Evolutionary conservation across 805 yeast genomes (phyloP), one percentile per base, ranked within the genome.

Genomic region (Wickerhamiella occidentalis): DNA sequence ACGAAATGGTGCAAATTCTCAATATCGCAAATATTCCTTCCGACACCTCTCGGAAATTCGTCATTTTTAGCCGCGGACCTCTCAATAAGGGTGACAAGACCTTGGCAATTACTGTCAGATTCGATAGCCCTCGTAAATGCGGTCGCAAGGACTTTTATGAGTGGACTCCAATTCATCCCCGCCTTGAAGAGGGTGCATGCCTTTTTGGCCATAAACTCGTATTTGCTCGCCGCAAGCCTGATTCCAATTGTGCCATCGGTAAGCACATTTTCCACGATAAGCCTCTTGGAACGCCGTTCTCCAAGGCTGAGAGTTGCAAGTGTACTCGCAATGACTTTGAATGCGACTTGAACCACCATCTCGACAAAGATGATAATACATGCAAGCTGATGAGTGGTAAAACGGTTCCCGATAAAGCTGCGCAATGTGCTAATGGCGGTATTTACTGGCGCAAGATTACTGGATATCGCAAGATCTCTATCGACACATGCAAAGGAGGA

Each of bases 11-110:
- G 3, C 58, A 64, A 9, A 76, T 88, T 2, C 62, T 69, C 37
- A 96, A 92, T 60, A 69, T 90, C 52, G 83, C 86, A 0, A 90
- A 97, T 0, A 87, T 86, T 29, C 97, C 97, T 3, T 75, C 85
- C 1, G 97, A 90, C 63, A 84, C 86, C n/a, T 78, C 94, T 2
- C 68, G 87, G 52, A 79, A 80, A 58, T 87, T 92, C 61, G 57
- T 85, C 43, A 61, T 92, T 3, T 73, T 87, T 55, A 79, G 76
- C 0, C 64, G 64, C 51, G 65, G 73, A 7, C 73, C 75, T 8
- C 63, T 70, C 13, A 62, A 69, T 8, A 64, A 66, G 35, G 79
- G 75, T 33, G 71, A 64, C 13, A 59, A 67, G 37, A 75, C 83
- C 0, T 62, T 68, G 12, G 69, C 76, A 0, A 67, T 70, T 45